Evolutionary conservation across 768 basidiomycete genomes (phyloP).

Genomic region (Lactifluus subvellereus): DNA sequence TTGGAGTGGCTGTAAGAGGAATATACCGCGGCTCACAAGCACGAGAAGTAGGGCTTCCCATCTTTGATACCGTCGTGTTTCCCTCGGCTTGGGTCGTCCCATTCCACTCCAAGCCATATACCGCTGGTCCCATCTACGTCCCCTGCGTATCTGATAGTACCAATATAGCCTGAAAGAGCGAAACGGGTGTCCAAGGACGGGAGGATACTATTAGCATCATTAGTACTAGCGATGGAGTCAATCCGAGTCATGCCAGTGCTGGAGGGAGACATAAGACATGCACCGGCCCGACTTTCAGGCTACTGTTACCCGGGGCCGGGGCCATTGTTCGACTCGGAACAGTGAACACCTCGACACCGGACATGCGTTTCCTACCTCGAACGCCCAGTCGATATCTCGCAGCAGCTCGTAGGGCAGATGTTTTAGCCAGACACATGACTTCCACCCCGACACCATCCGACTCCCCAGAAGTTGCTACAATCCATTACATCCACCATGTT

Average conservation of each 20-base stretch:
- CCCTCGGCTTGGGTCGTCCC: conserved; percentile 82
- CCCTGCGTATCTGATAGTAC: conserved; percentile 69
- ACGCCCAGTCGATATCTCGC: conserved; percentile 20
- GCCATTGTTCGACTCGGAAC: neutral
- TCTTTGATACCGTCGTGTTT: conserved; percentile 85
- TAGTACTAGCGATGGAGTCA: neutral
- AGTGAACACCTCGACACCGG: neutral
- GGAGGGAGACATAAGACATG: neutral
- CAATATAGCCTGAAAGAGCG: conserved; percentile 45
- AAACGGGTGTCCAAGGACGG: conserved; percentile 52
- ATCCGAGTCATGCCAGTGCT: neutral
- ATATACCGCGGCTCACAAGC: conserved; percentile 46
- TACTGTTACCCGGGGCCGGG: too few relatives aligned
- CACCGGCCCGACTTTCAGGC: neutral
- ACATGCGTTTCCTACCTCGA: conserved; percentile 13
- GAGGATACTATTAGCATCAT: conserved; percentile 12
- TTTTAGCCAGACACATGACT: conserved; percentile 35
- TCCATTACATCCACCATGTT: neutral
- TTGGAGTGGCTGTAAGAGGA: conserved; percentile 5
- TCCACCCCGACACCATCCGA: conserved; percentile 21
- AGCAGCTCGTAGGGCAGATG: conserved; percentile 30
- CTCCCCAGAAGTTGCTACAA: conserved; percentile 7
- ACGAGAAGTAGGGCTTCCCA: conserved; percentile 70
- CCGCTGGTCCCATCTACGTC: conserved; percentile 56
- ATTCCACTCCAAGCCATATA: conserved; percentile 93